phyloP scores from a whole-genome alignment of 2,329 filamentous ascomycete species.

The Cladosporium oxysporum region DNA sequence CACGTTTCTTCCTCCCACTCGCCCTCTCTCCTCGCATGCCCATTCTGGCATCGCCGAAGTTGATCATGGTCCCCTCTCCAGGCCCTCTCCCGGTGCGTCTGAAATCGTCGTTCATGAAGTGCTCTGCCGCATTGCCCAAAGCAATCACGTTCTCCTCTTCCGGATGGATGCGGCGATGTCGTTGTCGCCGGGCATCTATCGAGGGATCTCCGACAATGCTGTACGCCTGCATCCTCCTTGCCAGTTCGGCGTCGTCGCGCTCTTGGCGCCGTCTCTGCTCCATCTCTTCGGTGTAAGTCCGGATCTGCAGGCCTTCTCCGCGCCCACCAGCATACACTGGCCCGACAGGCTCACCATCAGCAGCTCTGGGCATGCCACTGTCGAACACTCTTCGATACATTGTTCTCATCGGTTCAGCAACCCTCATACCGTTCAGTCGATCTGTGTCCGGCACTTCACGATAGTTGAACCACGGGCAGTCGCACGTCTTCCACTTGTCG shows the following conservation, averaged over 20 bases:
- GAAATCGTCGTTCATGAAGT: conserved; percentile 65
- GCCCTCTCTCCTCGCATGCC: conserved; percentile 35
- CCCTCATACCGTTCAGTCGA: conserved; percentile 55
- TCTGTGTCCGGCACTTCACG: conserved; percentile 52
- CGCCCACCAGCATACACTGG: conserved; percentile 10
- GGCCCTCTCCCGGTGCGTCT: conserved; percentile 32
- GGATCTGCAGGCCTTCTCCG: conserved; percentile 22
- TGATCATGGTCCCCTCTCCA: conserved; percentile 36
- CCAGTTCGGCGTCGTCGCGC: conserved; percentile 51
- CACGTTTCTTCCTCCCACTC: conserved; percentile 31
- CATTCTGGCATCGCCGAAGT: conserved; percentile 36
- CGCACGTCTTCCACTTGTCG: conserved; percentile 77
- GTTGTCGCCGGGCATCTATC: conserved; percentile 29
- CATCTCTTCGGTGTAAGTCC: conserved; percentile 41
- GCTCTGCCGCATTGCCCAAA: conserved; percentile 54
- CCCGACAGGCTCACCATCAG: conserved; percentile 17
- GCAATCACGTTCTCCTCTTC: conserved; percentile 15
- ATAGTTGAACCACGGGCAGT: conserved; percentile 78
- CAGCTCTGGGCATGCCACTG: conserved; percentile 23
- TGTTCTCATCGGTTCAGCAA: conserved; percentile 46
- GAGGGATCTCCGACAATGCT: conserved; percentile 35
- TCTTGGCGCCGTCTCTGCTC: conserved; percentile 47
- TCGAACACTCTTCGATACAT: conserved; percentile 37
- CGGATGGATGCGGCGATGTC: conserved; percentile 42
- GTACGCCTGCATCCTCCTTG: conserved; percentile 54